Percentiles rank a stretch among this genome's conserved stretches.
These are phyloP conservation scores for Fusarium xylarioides DNA, from an alignment of 2,329 filamentous ascomycete species.

Conservation along the genomic window DNA sequence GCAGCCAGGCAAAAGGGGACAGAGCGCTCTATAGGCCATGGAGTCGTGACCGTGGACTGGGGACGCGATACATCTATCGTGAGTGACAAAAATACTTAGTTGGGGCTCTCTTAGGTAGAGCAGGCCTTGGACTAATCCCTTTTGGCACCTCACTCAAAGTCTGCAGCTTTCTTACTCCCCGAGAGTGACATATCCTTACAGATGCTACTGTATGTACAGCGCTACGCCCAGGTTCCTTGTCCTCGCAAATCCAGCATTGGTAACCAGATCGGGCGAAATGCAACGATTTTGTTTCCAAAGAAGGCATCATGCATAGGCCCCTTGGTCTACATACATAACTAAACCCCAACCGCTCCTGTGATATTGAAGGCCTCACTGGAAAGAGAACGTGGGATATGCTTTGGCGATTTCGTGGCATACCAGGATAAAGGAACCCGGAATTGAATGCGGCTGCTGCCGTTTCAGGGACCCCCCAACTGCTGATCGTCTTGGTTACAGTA, in stretches of 20 bases:
- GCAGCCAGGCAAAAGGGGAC: slow-evolving; percentile 1
- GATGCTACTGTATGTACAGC: slow-evolving; percentile 5
- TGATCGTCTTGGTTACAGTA: slow-evolving; percentile 17
- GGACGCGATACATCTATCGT: neutral
- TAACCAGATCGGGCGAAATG: slow-evolving; percentile 2
- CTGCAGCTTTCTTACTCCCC: neutral
- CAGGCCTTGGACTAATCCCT: neutral
- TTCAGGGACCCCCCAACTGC: slow-evolving; percentile 33
- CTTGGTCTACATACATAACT: neutral
- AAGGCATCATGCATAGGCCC: slow-evolving; percentile 5
- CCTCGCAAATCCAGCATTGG: slow-evolving; percentile 1
- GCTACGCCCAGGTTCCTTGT: neutral
- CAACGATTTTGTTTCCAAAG: slow-evolving; percentile 1
- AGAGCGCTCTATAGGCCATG: neutral
- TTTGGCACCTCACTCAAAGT: neutral
- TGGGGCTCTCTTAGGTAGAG: no score
- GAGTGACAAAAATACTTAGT: neutral
- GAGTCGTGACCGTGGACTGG: neutral
- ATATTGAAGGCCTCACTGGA: neutral
- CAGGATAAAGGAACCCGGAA: slow-evolving; percentile 18
- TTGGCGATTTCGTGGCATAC: neutral
- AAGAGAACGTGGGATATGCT: slow-evolving; percentile 1
- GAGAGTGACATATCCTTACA: neutral
- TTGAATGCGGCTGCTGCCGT: slow-evolving; percentile 38
- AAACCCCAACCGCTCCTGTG: neutral